Evolutionary conservation across 495 filamentous ascomycete genomes (phyloP).

Genomic region (Penicillium bovifimosum): DNA sequence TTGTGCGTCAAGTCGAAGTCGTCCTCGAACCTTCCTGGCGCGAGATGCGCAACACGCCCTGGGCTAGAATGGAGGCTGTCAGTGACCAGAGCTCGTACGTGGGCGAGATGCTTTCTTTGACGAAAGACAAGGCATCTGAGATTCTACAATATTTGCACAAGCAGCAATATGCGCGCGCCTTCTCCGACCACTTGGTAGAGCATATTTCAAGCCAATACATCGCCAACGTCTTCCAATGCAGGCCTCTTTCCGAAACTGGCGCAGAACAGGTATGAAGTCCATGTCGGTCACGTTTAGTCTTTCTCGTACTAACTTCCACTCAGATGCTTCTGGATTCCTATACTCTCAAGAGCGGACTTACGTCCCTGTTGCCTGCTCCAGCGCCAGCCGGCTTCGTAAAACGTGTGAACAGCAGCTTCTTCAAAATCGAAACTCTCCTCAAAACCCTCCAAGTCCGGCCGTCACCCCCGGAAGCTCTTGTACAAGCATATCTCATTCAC

Average conservation of each 20-base stretch:
- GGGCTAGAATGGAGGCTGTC: conserved; percentile 90
- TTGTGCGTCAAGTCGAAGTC: conserved; percentile 77
- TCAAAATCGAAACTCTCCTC: conserved; percentile 83
- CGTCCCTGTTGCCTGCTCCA: conserved; percentile 37
- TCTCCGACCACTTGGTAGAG: conserved; percentile 92
- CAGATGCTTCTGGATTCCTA: conserved; percentile 94
- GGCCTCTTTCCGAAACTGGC: conserved; percentile 84
- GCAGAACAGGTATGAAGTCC: conserved; percentile 73
- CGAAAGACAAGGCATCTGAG: conserved; percentile 64
- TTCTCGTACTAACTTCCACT: conserved; percentile 1
- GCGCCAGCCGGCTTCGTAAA: conserved; percentile 69
- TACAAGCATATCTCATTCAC: conserved; percentile 94
- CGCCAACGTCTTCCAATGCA: conserved; percentile 78
- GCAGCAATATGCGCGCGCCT: conserved; percentile 88
- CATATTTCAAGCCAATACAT: conserved; percentile 73
- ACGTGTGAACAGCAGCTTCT: conserved; percentile 78
- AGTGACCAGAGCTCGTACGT: conserved; percentile 94
- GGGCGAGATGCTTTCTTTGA: conserved; percentile 64
- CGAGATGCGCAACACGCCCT: conserved; percentile 96
- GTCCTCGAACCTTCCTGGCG: conserved; percentile 84
- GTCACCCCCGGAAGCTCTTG: conserved; percentile 84
- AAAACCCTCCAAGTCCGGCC: conserved; percentile 95
- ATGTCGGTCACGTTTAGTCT: too few relatives aligned
- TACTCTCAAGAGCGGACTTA: conserved; percentile 76
- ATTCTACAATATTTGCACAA: conserved; percentile 78